phyloP scores from a whole-genome alignment of 176 grass and related monocot species.

The Alloteropsis semialata region DNA sequence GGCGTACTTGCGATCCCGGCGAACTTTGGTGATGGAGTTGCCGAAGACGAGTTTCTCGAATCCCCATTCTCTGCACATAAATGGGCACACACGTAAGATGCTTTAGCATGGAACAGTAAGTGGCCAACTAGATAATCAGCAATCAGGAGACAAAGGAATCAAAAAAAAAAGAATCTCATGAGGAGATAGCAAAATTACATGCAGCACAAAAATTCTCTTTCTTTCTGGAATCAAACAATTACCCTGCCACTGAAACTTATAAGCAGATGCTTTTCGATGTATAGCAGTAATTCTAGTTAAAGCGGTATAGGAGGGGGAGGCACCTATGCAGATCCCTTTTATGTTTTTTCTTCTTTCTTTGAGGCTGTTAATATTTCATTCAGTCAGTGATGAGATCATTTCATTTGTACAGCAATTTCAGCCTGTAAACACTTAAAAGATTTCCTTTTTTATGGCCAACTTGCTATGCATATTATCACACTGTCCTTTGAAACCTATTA shows the following conservation, averaged over 20 bases:
- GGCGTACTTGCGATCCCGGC: slow-evolving; percentile 86
- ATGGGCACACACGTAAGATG: neutral
- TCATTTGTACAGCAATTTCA: neutral
- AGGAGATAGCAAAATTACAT: neutral
- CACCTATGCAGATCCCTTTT: neutral
- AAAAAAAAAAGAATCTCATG: neutral
- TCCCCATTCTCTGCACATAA: slow-evolving; percentile 70
- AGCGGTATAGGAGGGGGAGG: neutral
- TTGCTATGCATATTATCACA: neutral
- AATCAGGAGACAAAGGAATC: neutral
- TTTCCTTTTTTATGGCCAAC: neutral
- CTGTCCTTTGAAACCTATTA: neutral
- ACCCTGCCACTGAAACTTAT: neutral
- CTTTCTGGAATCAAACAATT: neutral
- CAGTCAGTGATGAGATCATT: neutral
- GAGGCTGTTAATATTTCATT: neutral
- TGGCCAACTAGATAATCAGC: too few relatives aligned
- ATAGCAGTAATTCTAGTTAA: neutral
- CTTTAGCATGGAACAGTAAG: neutral
- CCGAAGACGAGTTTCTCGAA: slow-evolving; percentile 84
- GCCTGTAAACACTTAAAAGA: neutral
- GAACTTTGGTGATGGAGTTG: slow-evolving; percentile 55
- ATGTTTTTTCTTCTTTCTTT: neutral
- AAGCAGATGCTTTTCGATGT: neutral
- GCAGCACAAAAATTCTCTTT: neutral